Evolutionary conservation across 495 filamentous ascomycete species (phyloP).

Genomic region (Lophiostoma macrostomum): DNA sequence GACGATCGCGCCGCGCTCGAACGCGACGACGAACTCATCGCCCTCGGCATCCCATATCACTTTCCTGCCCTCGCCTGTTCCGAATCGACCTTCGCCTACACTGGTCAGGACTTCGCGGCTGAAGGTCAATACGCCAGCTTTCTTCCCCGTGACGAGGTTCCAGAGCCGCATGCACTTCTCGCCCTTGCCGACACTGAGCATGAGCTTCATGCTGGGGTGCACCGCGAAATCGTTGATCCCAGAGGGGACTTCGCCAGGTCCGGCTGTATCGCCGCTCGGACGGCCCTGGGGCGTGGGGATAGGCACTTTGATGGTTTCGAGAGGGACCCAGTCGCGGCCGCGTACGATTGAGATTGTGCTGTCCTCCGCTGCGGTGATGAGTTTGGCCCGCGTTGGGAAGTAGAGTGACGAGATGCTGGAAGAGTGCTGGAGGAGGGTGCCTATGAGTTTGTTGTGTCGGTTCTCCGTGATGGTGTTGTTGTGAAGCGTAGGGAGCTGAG

Average conservation of each 20-base stretch:
- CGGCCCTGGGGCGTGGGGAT: slow-evolving; percentile 77
- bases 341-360: slow-evolving; percentile 82
- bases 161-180: slow-evolving; percentile 90
- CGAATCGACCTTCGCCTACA: slow-evolving; percentile 71
- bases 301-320: slow-evolving; percentile 89
- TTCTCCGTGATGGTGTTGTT: slow-evolving; percentile 74
- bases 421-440: slow-evolving; percentile 80
- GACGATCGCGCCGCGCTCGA: slow-evolving; percentile 79
- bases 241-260: slow-evolving; percentile 74
- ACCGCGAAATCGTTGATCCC: slow-evolving; percentile 94
- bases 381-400: slow-evolving; percentile 84
- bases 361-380: slow-evolving; percentile 81
- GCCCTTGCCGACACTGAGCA: slow-evolving; percentile 83
- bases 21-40: slow-evolving; percentile 83
- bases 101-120: slow-evolving; percentile 61
- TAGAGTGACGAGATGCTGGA: slow-evolving; percentile 71
- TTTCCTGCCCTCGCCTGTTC: slow-evolving; percentile 75
- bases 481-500: slow-evolving; percentile 55
- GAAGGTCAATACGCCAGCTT: slow-evolving; percentile 87
- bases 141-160: slow-evolving; percentile 96
- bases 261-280: slow-evolving; percentile 87
- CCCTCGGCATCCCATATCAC: slow-evolving; percentile 75
- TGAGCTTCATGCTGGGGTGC: slow-evolving; percentile 93
- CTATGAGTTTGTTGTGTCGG: slow-evolving; percentile 80
- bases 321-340: slow-evolving; percentile 81